These are phyloP conservation scores for Chalciporus pseudorubinellus DNA, from an alignment of 768 basidiomycete species.

Conservation along the genomic window DNA sequence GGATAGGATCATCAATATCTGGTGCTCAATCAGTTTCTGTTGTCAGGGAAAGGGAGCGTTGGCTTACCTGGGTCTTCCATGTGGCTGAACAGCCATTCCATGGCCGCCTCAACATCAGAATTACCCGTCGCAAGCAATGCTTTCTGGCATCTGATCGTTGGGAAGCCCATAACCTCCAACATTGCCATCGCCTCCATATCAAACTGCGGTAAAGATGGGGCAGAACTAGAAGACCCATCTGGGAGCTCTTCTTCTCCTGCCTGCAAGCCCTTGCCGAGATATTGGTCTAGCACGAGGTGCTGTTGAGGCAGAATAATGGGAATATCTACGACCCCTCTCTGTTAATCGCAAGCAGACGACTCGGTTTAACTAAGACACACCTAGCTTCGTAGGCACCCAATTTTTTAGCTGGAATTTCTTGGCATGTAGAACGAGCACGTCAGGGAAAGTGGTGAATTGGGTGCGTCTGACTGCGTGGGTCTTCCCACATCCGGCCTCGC, in stretches of 20 bases:
- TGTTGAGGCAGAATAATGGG: constrained; percentile 69
- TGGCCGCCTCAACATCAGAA: constrained; percentile 71
- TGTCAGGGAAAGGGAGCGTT: background rate
- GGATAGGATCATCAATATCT: constrained; percentile 88
- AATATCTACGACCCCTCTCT: constrained; percentile 57
- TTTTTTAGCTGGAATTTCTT: constrained; percentile 94
- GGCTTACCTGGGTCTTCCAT: constrained; percentile 87
- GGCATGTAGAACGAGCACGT: constrained; percentile 84
- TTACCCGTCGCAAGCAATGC: constrained; percentile 88
- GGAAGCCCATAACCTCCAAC: constrained; percentile 91
- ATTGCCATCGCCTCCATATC: constrained; percentile 71
- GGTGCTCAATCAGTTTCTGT: background rate
- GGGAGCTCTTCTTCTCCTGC: constrained; percentile 68
- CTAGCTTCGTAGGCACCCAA: constrained; percentile 95
- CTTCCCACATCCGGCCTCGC: constrained; percentile 66
- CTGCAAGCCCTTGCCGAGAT: constrained; percentile 70
- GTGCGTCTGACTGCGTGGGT: constrained; percentile 70
- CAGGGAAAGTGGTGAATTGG: constrained; percentile 83
- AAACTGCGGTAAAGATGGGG: constrained; percentile 56
- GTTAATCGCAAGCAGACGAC: background rate
- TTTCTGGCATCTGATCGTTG: constrained; percentile 79
- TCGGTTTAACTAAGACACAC: constrained; percentile 41
- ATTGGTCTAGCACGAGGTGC: constrained; percentile 60
- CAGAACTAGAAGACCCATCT: constrained; percentile 43
- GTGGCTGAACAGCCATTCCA: constrained; percentile 94